These are phyloP conservation scores for Candida succiphila DNA, from an alignment of 805 yeast species.

Conservation along the genomic window DNA sequence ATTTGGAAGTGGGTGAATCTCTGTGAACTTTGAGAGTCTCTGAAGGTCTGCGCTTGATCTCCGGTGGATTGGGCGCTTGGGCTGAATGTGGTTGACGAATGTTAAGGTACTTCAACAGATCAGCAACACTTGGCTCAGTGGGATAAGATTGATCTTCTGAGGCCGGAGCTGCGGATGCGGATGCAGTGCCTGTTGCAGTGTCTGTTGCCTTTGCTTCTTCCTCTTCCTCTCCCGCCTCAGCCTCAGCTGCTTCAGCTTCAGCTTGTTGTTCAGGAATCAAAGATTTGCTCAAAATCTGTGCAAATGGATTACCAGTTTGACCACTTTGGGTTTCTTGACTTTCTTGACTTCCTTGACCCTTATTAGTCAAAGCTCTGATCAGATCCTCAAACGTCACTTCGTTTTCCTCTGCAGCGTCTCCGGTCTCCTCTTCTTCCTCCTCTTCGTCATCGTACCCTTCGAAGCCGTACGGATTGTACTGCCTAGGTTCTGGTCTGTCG, in stretches of 20 bases:
- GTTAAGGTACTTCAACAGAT: neutral
- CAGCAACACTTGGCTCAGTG: neutral
- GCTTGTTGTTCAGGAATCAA: too few relatives aligned
- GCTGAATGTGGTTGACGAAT: neutral
- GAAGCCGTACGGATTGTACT: neutral
- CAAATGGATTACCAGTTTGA: too few relatives aligned
- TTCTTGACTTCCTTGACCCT: too few relatives aligned
- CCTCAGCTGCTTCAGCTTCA: neutral
- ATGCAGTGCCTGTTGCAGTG: neutral
- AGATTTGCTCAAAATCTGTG: too few relatives aligned
- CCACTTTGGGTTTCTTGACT: too few relatives aligned
- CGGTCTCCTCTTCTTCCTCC: neutral
- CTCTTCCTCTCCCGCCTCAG: neutral
- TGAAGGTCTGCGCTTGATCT: neutral
- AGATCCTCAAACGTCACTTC: neutral
- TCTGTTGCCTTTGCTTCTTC: neutral
- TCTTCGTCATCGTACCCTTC: neutral
- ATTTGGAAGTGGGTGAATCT: conserved; percentile 4
- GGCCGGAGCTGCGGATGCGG: too few relatives aligned
- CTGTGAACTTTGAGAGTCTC: neutral
- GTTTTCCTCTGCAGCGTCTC: neutral
- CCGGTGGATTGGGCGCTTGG: neutral
- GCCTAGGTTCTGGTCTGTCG: neutral
- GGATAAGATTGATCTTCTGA: too few relatives aligned
- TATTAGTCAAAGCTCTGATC: too few relatives aligned